A percentile compares a stretch with the other conserved stretches of the same genome.
phyloP scores from a whole-genome alignment of 192 early-diverging fungal genomes.

The Mortierella hygrophila region DNA sequence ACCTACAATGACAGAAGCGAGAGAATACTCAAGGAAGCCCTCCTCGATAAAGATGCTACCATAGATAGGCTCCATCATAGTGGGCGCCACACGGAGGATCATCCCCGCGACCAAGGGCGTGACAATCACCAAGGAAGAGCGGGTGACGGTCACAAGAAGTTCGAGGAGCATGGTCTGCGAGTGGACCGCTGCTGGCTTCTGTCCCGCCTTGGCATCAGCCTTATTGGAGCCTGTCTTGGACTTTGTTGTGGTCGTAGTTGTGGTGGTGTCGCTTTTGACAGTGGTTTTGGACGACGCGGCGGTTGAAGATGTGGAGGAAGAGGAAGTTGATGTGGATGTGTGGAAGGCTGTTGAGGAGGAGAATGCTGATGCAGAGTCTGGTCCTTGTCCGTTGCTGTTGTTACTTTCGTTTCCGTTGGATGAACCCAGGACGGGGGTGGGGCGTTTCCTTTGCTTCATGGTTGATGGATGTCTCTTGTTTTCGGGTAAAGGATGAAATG shows the following conservation, averaged over 20 bases:
- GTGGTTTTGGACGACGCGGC: constrained; percentile 5
- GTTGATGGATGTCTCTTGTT: no score
- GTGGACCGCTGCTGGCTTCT: constrained; percentile 15
- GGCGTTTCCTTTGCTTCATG: constrained; percentile 31
- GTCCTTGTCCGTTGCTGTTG: not conserved
- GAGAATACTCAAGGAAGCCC: constrained; percentile 58
- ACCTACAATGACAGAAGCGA: constrained; percentile 60
- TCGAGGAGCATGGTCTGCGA: constrained; percentile 53
- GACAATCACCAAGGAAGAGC: constrained; percentile 53
- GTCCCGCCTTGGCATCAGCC: not conserved
- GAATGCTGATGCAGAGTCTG: constrained; percentile 3
- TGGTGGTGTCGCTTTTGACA: not conserved
- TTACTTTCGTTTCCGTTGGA: constrained; percentile 2
- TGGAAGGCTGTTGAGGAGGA: constrained; percentile 7
- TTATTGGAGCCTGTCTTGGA: not conserved
- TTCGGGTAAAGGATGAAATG: no score
- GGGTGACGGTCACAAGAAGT: constrained; percentile 53
- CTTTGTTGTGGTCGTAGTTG: not conserved
- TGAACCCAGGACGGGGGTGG: not conserved
- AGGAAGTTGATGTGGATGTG: constrained; percentile 9
- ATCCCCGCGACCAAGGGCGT: constrained; percentile 59
- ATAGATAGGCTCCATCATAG: constrained; percentile 76
- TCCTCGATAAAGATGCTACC: constrained; percentile 73
- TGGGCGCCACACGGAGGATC: constrained; percentile 64
- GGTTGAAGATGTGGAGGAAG: constrained; percentile 25